Evolutionary conservation across 1,284 basidiomycete species (phyloP), one percentile per base, ranked within the genome.

Genomic region (Puccinia hordei): DNA sequence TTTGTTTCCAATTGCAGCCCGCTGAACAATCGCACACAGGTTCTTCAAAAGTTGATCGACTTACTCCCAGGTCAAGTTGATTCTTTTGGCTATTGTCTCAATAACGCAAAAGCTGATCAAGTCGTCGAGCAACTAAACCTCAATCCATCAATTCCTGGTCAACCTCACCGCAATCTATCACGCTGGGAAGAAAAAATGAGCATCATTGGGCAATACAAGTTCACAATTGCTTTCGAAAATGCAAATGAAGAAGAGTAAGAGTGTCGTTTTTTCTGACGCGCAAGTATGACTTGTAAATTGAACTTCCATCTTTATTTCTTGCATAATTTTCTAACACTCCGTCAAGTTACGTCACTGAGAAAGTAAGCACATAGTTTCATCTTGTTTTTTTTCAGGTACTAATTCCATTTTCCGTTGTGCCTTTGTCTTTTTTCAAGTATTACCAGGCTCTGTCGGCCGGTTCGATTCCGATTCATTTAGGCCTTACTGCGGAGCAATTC

Each of bases 171-270:
- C 22, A 53, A 38, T 41, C 46, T 59, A 8, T 27, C 44, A 17
- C 33, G 57, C 30, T 74, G 73, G 73, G 73, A 57, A 22, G 53
- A 61, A 59, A 74, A 74, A 46, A 61, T 59, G 57, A 38, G 38
- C 10, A 59, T 74, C 13, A 74, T 74, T 15, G 22, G 33, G 0
- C 53, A 22, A n/a, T 74, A 74, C 41, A 74, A 74, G 46, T 74
- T 74, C 53, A 74, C 73, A 2, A 59, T 74, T 8, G 53, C 73
- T 38, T 74, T 74, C 41, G 73, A 74, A 74, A 74, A 74, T 61
- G 55, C 73, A 12, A 49, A 59, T 61, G 73, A 74, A 61, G 73
- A 74, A 59, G 73, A 74, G 73, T 74, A 35, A 35, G 73, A 41
- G 1, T 33, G 9, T 15, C 33, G 15, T 4, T 57, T 51, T 55